Conservation (phyloP, 2,329 filamentous ascomycete species). For the Aspergillaceae sp. region DNA sequence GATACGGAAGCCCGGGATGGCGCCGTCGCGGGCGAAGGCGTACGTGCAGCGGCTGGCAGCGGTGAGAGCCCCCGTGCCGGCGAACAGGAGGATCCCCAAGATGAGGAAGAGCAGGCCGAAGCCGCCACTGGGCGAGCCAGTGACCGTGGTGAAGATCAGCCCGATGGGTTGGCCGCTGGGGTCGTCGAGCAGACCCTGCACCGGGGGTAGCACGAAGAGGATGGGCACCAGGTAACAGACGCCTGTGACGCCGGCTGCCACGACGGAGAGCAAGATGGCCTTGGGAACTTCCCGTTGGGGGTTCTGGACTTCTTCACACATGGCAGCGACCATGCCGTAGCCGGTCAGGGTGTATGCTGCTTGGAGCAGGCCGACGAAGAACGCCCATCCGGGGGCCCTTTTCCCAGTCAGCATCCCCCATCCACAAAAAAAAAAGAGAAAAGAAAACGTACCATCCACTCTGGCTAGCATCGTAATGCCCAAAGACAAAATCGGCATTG, state of each 20-base stretch:
- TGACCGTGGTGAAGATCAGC: conserved; percentile 65
- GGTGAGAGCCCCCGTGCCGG: conserved; percentile 65
- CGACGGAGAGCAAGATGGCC: conserved; percentile 62
- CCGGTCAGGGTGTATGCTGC: conserved; percentile 45
- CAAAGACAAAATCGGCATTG: conserved; percentile 57
- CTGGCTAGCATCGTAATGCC: conserved; percentile 56
- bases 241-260: conserved; percentile 57
- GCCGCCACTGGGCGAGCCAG: conserved; percentile 62
- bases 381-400: conserved; percentile 59
- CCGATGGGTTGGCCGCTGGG: conserved; percentile 69
- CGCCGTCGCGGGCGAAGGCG: conserved; percentile 66
- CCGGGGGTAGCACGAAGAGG: conserved; percentile 65
- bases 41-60: conserved; percentile 67
- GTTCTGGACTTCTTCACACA: conserved; percentile 65
- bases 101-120: conserved; percentile 69
- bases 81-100: conserved; percentile 67
- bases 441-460: conserved; percentile 50
- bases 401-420: conserved; percentile 1
- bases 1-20: conserved; percentile 59
- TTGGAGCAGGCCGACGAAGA: conserved; percentile 63
- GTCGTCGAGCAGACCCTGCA: conserved; percentile 54
- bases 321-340: conserved; percentile 62
- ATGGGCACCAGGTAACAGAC: conserved; percentile 63
- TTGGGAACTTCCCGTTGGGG: conserved; percentile 61
- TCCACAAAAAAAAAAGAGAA: neutral